Evolutionary conservation across 2,329 filamentous ascomycete genomes (phyloP).

Genomic region (Aspergillus vadensis): DNA sequence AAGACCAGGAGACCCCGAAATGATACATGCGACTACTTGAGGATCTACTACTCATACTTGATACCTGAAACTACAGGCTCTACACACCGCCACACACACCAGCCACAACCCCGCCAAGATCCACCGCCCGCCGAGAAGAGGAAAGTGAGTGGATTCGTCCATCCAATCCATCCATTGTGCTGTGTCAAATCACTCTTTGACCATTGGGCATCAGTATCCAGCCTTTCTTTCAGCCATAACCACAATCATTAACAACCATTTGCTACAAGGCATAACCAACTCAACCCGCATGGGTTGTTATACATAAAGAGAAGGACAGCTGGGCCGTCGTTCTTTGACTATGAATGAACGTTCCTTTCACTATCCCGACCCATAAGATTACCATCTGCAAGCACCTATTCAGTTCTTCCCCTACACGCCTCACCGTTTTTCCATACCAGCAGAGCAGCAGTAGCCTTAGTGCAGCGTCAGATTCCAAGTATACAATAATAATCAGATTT

Average conservation of each 20-base stretch:
- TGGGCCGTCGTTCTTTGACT: slow-evolving; percentile 2
- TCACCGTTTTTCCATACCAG: neutral
- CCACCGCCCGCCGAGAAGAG: neutral
- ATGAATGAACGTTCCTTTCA: slow-evolving; percentile 1
- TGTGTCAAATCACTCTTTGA: neutral
- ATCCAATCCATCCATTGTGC: neutral
- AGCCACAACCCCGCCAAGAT: neutral
- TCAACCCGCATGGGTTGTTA: neutral
- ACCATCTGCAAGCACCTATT: neutral
- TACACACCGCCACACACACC: neutral
- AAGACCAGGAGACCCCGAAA: neutral
- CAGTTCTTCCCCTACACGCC: neutral
- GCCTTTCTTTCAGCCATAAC: neutral
- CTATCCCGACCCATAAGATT: slow-evolving; percentile 1
- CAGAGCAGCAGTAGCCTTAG: neutral
- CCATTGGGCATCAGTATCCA: neutral
- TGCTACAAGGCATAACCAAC: neutral
- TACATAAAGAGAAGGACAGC: slow-evolving; percentile 7
- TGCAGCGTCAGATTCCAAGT: neutral
- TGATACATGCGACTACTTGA: neutral
- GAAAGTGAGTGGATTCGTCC: neutral
- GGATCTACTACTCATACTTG: neutral
- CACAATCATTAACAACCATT: neutral
- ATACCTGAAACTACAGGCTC: neutral
- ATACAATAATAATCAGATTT: neutral